Base-by-base conservation (phyloP, 2,329 filamentous ascomycete species). In the Colletotrichum agaves region DNA sequence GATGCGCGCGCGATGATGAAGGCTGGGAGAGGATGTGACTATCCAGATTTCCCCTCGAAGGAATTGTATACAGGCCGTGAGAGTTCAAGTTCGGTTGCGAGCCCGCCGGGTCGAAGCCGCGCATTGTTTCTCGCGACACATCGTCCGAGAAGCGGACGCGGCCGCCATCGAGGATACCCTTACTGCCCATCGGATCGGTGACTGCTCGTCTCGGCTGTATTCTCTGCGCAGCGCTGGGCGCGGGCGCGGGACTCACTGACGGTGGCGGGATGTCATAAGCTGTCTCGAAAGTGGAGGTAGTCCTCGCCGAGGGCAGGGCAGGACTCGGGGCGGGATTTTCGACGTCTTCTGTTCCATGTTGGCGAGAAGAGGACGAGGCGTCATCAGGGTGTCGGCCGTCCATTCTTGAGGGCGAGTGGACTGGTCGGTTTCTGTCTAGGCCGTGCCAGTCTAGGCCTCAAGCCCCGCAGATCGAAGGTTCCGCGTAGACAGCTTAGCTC, bases 141-240 rank as follows among this genome's bases (percentile, higher is more conserved):
- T 74, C 73, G 21, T 69, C 71, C 19, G 75, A 76, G 68, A 74
- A 74, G 43, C 73, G 74, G 49, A 75, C 70, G 60, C 71, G 70
- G 13, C 58, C 58, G 63, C 69, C 49, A 43, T 72, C 63, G 69
- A 62, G n/a, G 39, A 55, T 49, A 52, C 61, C 46, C 46, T 69
- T 59, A 55, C 63, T 57, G 10, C 61, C 65, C 65, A 68, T 68
- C 13, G 66, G 66, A n/a, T 70, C 55, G 50, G 64, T 69, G 60
- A 63, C 59, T 52, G 64, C 59, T 67, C 64, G 59, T 65, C 65
- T 61, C 41, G 67, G 65, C 33, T 61, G 50, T 2, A 50, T n/a
- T 60, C 65, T 43, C 31, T 56, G 65, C 39, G 61, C 44, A 44
- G 53, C 53, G 61, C 61, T 39, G 15, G 62, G 17, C 19, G 27